Base-by-base conservation (phyloP, 805 yeast species). In the Yarrowia alimentaria region DNA sequence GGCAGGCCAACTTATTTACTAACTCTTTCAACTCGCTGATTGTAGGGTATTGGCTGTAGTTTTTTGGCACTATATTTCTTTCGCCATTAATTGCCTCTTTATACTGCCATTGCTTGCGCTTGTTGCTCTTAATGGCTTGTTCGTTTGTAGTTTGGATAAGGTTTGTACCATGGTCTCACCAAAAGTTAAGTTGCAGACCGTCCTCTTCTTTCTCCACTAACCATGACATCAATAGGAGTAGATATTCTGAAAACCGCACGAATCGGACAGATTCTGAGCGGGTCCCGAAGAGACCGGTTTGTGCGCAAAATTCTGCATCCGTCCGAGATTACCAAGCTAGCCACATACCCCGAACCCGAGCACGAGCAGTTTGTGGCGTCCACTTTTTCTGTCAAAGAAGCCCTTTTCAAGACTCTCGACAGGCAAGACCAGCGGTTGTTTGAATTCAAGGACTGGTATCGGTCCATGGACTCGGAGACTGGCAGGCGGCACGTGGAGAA, bases 371-470 rank as follows among this genome's bases (percentile, higher is more conserved):
- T 32, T 17, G 42, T 83, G 13, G 74, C 85, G 1, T 77, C 78
- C 4, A 55, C 74, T 14, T 84, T 91, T 90, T 81, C 87, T 11
- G 66, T 75, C 12, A 84, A 84, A 55, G 93, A 84, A 58, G 88
- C 90, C 1, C 60, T 82, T 5, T 84, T 70, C 63, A 84, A 84
- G 61, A 71, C 81, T 0, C 62, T 84, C 52, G 76, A 72, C 37
- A 42, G 57, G 1, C 55, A 54, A 3, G 77, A 74, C 34, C 90
- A 84, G 61, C 37, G 38, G 10, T 6, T 5, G 4, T 83, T 83
- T 59, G 61, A 60, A 24, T 81, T 84, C 68, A 71, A 67, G 4
- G 62, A 76, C 5, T 84, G 91, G 87, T 77, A 66, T 58, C 73
- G 78, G 37, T 43, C 30, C 6, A 69, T 71, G 48, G 68, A 66